Evolutionary conservation across 495 filamentous ascomycete genomes (phyloP), one percentile per base, ranked within the genome.

Genomic region (Trichoderma reesei): DNA sequence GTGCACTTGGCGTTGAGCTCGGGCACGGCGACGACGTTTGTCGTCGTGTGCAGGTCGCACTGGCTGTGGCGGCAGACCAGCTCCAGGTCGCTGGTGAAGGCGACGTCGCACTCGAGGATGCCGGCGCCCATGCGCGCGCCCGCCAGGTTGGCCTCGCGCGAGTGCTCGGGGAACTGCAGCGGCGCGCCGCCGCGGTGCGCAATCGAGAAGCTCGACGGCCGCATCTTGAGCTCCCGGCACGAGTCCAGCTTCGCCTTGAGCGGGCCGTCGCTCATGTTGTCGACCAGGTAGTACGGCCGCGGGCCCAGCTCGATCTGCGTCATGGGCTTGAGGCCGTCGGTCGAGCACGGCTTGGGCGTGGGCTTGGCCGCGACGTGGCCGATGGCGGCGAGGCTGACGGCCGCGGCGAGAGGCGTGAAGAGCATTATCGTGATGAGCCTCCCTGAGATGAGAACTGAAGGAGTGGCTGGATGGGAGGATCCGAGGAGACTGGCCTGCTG

Each of bases 1-100:
- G 81, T 84, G 75, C 85, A 87, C 67, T 87, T 87, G 38, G 77
- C 74, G 13, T 79, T 80, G 18, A 87, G 78, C 6, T 80, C 75
- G n/a, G 83, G 80, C 37, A 73, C 69, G 36, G 74, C 70, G 48
- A 87, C 78, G 71, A 87, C 83, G 73, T 87, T 82, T 66, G 85
- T 85, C 13, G 85, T 87, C 1, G 78, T 83, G 72, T 86, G 84
- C 42, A 87, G 73, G 68, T 87, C 85, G 72, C 85, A 87, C 48
- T 83, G 82, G 18, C 78, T 77, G 68, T 87, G 85, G 8, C 85
- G 80, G 71, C 85, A 87, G 39, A 87, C 84, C 62, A 87, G 81
- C 69, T 82, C 67, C 36, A 74, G 75, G 70, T 87, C 85, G 56
- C 72, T 78, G 59, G 85, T 86, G 70, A 87, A 87, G 11, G 79